These are phyloP conservation scores for Physcia stellaris DNA, from an alignment of 495 filamentous ascomycete genomes.

Conservation along the genomic window DNA sequence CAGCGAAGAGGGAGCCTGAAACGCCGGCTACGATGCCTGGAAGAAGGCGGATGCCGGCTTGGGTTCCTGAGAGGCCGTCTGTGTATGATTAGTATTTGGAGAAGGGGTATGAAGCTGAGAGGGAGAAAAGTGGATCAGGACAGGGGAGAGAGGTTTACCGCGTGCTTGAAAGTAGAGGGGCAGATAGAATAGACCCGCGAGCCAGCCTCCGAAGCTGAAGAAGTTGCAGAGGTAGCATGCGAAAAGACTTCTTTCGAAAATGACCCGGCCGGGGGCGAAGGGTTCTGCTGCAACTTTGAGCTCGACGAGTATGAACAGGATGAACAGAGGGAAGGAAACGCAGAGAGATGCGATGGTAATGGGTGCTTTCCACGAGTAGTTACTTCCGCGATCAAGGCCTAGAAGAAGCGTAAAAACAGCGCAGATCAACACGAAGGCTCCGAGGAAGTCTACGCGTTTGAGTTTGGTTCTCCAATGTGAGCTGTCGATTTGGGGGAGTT, in stretches of 20 bases:
- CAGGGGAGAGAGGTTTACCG: too few species aligned
- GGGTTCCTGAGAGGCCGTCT: conserved; percentile 48
- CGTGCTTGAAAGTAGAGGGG: conserved; percentile 69
- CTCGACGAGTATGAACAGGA: conserved; percentile 58
- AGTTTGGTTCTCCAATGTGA: conserved; percentile 51
- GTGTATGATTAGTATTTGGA: too few species aligned
- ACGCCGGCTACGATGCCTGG: conserved; percentile 53
- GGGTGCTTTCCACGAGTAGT: conserved; percentile 50
- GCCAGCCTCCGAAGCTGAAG: conserved; percentile 55
- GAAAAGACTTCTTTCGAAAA: conserved; percentile 56
- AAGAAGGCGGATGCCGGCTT: conserved; percentile 51
- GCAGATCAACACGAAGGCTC: conserved; percentile 53
- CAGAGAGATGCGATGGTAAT: conserved; percentile 46
- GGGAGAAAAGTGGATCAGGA: background rate
- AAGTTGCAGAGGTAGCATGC: conserved; percentile 63
- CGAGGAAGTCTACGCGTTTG: conserved; percentile 64
- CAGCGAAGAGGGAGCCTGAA: conserved; percentile 52
- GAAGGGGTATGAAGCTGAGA: too few species aligned
- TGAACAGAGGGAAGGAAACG: conserved; percentile 46
- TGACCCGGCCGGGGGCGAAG: conserved; percentile 68
- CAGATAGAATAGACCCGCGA: conserved; percentile 58
- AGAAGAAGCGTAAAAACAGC: conserved; percentile 62
- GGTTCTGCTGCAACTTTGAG: conserved; percentile 57
- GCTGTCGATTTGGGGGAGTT: conserved; percentile 43
- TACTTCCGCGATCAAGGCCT: conserved; percentile 67